A percentile compares a stretch with the other conserved stretches of the same genome.
Conservation (phyloP, 306 rosid species). For the Quillaja saponaria region DNA sequence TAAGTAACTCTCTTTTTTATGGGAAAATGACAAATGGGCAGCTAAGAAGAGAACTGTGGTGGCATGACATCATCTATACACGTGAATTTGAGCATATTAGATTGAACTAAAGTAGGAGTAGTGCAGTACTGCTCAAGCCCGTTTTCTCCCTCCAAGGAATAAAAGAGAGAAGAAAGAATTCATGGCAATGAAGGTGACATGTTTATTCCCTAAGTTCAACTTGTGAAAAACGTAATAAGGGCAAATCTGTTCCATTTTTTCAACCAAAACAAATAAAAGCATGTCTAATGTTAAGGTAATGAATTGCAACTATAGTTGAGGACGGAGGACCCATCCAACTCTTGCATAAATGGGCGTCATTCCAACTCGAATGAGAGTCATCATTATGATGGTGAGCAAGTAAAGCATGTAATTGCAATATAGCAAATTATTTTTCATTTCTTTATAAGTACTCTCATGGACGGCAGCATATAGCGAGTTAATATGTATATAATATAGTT, state of each 20-base stretch:
- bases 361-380: constrained; percentile 15
- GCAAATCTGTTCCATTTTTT: not conserved
- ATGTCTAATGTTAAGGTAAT: no score
- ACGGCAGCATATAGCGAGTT: not conserved
- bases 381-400: not conserved
- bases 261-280: not conserved
- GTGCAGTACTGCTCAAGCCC: no score
- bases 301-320: no score
- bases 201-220: not conserved
- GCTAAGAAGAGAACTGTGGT: not conserved
- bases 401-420: constrained; percentile 1
- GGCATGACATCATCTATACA: no score
- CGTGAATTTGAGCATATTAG: no score
- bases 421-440: not conserved
- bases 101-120: not conserved
- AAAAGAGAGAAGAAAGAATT: not conserved
- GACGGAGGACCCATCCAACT: no score
- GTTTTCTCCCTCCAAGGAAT: no score
- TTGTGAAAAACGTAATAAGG: not conserved
- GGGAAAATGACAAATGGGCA: not conserved
- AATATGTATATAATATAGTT: constrained; percentile 5
- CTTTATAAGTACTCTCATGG: constrained; percentile 10
- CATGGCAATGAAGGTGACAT: not conserved
- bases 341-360: no score
- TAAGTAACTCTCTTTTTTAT: not conserved